Evolutionary conservation across 192 early-diverging fungal genomes (phyloP), one percentile per base, ranked within the genome.

Genomic region (Coemansia sp.): DNA sequence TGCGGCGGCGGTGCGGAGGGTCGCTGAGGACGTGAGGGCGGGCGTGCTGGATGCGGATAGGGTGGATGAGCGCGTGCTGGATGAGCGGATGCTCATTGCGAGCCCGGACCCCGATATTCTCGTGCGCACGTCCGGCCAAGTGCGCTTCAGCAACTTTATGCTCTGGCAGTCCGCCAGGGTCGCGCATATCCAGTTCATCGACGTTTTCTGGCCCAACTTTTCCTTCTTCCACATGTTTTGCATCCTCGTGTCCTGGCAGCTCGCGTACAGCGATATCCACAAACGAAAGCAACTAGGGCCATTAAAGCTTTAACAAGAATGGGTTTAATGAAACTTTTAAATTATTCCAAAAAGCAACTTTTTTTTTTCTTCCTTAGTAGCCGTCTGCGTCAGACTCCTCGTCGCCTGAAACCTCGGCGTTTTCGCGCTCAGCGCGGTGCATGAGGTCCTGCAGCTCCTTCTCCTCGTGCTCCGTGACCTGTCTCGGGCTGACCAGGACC

Each of bases 131-230:
- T 95, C 92, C 6, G 95, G 95, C n/a, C 94, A 99, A 70, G 88
- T 90, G 12, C 81, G 97, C 3, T 82, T 99, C 47, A 94, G 92
- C 65, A 96, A 98, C 71, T 99, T 92, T 78, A 75, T 97, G 80
- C 75, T 98, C 27, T 96, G 92, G 92, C 93, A 98, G 82, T 61
- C 73, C 11, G 65, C 86, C 29, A 84, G 84, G 35, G 67, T 78
- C 45, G 88, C 88, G 28, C 87, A 90, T 23, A 85, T 97, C 31
- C 88, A 93, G 49, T 99, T 98, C 80, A 83, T 96, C 14, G 81
- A 93, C 29, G 88, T 88, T 14, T 85, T 85, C 44, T 99, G 97
- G 97, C 97, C 97, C 7, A 93, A 98, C 46, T 99, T 99, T 67
- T 87, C 88, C 0, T 87, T 98, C 35, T 90, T 86, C 84, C 77